A percentile compares a stretch with the other conserved stretches of the same genome.
These are phyloP conservation scores for Cryptococcus sp. DNA, from an alignment of 1,284 basidiomycete genomes.

Conservation along the genomic window DNA sequence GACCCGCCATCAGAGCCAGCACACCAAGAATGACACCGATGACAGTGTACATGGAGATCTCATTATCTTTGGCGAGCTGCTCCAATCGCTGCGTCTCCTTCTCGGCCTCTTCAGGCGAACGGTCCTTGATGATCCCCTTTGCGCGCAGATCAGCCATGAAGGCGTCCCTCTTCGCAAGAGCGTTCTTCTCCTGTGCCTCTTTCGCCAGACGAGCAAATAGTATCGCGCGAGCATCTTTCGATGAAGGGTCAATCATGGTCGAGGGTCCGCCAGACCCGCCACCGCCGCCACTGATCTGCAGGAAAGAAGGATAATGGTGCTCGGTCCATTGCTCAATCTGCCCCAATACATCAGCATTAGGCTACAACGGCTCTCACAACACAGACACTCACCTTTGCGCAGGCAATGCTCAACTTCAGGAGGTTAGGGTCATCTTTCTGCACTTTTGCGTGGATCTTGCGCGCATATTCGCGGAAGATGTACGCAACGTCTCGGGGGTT, in stretches of 20 bases:
- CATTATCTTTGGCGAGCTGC: conserved; percentile 13
- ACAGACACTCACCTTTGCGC: conserved; percentile 64
- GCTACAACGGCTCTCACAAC: neutral
- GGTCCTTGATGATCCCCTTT: conserved; percentile 33
- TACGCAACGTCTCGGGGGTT: conserved; percentile 90
- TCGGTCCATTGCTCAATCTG: conserved; percentile 93
- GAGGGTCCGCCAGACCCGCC: conserved; percentile 45
- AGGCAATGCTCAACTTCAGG: conserved; percentile 74
- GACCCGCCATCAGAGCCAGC: conserved; percentile 27
- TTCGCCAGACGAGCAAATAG: conserved; percentile 41
- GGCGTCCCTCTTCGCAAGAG: conserved; percentile 29
- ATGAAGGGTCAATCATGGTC: conserved; percentile 54
- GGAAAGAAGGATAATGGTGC: conserved; percentile 83
- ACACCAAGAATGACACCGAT: conserved; percentile 29
- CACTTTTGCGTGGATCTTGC: conserved; percentile 79
- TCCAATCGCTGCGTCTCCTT: conserved; percentile 23
- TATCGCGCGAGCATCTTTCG: conserved; percentile 60
- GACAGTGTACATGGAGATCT: conserved; percentile 26
- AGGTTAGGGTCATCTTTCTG: conserved; percentile 83
- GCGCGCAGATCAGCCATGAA: conserved; percentile 38
- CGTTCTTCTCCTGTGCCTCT: conserved; percentile 30
- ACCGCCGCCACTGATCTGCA: conserved; percentile 55
- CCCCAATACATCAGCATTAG: neutral
- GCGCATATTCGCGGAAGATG: conserved; percentile 81
- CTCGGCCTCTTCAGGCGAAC: conserved; percentile 22